These are phyloP conservation scores for Colletotrichum aenigma DNA, from an alignment of 2,329 filamentous ascomycete genomes.

Conservation along the genomic window DNA sequence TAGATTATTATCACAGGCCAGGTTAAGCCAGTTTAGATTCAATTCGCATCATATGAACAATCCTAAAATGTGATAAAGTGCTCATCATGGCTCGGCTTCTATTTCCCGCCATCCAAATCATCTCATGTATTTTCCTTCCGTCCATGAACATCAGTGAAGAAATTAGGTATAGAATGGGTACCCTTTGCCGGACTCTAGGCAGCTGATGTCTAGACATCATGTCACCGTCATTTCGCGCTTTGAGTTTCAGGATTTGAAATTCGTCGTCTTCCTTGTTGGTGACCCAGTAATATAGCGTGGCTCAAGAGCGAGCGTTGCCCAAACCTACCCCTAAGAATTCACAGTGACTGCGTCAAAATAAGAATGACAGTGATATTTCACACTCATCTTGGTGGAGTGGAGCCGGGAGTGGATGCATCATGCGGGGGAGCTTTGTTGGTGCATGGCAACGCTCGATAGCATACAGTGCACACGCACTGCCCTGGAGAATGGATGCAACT, in stretches of 20 bases:
- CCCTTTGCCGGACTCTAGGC: background rate
- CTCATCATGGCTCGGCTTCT: background rate
- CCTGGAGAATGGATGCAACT: background rate
- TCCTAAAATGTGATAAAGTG: background rate
- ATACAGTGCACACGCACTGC: background rate
- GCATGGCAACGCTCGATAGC: background rate
- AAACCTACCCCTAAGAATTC: background rate
- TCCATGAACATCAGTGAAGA: background rate
- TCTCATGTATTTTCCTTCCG: background rate
- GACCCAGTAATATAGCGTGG: background rate
- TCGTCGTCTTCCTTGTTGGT: background rate
- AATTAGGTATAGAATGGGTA: background rate
- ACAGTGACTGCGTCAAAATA: background rate
- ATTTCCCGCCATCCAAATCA: background rate
- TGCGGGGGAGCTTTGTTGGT: background rate
- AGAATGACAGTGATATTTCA: background rate
- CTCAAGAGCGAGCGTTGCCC: background rate
- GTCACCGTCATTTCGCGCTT: background rate
- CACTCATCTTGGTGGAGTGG: background rate
- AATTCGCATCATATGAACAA: background rate
- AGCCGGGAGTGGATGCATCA: background rate
- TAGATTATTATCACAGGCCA: background rate
- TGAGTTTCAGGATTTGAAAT: background rate
- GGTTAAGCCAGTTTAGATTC: rapidly evolving
- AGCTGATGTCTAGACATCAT: background rate